phyloP scores from a whole-genome alignment of 805 yeast species.

The Wickerhamiella kurtzmanii region DNA sequence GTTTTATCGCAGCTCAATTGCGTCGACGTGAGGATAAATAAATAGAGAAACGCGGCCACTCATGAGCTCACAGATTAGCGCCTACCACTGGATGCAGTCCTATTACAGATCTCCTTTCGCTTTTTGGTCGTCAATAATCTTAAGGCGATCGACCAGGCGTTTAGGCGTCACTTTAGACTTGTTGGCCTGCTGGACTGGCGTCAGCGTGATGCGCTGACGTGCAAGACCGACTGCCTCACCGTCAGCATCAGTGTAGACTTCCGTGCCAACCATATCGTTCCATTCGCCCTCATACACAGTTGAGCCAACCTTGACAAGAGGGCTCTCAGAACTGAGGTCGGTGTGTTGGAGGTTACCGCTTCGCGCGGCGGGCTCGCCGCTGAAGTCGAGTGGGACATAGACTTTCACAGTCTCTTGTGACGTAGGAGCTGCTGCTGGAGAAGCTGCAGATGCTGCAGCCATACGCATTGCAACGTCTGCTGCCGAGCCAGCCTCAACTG shows the following conservation, averaged over 20 bases:
- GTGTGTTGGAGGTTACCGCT: slow-evolving; percentile 33
- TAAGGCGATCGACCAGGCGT: slow-evolving; percentile 4
- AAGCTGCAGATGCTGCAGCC: neutral
- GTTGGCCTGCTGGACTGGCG: slow-evolving; percentile 16
- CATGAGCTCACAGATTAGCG: neutral
- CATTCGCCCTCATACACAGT: slow-evolving; percentile 61
- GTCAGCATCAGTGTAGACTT: slow-evolving; percentile 27
- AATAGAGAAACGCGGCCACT: no score
- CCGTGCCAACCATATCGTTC: slow-evolving; percentile 72
- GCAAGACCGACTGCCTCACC: slow-evolving; percentile 23
- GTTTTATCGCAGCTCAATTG: no score
- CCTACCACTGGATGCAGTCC: neutral
- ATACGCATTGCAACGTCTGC: slow-evolving; percentile 44
- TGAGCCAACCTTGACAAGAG: slow-evolving; percentile 45
- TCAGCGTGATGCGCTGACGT: slow-evolving; percentile 19
- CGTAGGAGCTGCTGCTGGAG: slow-evolving; percentile 3
- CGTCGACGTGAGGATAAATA: no score
- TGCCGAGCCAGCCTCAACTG: slow-evolving; percentile 79
- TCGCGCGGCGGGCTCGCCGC: slow-evolving; percentile 10
- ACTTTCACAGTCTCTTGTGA: slow-evolving; percentile 24
- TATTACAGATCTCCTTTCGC: no score
- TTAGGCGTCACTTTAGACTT: neutral
- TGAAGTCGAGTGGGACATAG: slow-evolving; percentile 40
- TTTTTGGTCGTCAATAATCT: slow-evolving; percentile 3
- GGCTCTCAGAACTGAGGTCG: slow-evolving; percentile 41